These are phyloP conservation scores for Colletotrichum sp. DNA, from an alignment of 2,329 filamentous ascomycete genomes.

Conservation along the genomic window DNA sequence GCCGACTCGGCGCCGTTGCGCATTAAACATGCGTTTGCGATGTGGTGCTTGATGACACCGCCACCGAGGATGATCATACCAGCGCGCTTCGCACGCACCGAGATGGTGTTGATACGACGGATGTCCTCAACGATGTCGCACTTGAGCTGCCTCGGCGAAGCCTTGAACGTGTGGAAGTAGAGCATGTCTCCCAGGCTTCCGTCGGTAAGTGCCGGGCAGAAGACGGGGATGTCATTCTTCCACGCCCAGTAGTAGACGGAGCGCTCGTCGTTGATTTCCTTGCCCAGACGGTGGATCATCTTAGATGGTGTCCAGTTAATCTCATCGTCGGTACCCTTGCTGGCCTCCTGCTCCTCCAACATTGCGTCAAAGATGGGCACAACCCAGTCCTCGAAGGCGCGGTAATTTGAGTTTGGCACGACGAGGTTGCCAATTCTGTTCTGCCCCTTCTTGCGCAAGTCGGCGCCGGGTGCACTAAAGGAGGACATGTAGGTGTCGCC, in stretches of 20 bases:
- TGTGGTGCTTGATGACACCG: slow-evolving; percentile 97
- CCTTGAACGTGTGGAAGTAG: slow-evolving; percentile 96
- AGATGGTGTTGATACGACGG: slow-evolving; percentile 88
- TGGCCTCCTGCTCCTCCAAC: slow-evolving; percentile 90
- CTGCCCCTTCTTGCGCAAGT: slow-evolving; percentile 82
- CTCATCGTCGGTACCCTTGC: slow-evolving; percentile 67
- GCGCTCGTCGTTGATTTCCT: slow-evolving; percentile 90
- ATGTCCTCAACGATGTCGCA: slow-evolving; percentile 96
- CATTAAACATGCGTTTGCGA: slow-evolving; percentile 97
- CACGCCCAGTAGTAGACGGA: slow-evolving; percentile 98
- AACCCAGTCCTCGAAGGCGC: slow-evolving; percentile 97
- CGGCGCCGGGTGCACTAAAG: slow-evolving; percentile 78
- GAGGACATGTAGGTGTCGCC: slow-evolving; percentile 91
- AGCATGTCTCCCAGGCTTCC: slow-evolving; percentile 96
- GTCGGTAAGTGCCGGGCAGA: slow-evolving; percentile 95
- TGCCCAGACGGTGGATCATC: slow-evolving; percentile 86
- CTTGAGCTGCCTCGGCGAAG: slow-evolving; percentile 79
- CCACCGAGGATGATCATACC: slow-evolving; percentile 97
- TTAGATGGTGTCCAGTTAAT: slow-evolving; percentile 94
- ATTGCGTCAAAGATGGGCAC: slow-evolving; percentile 93
- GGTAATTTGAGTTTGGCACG: slow-evolving; percentile 97
- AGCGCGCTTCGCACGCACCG: slow-evolving; percentile 83
- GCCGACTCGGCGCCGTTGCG: slow-evolving; percentile 96
- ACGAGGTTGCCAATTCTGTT: slow-evolving; percentile 97
- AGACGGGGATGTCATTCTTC: slow-evolving; percentile 95